Base-by-base conservation (phyloP, 2,329 filamentous ascomycete genomes). In the Cladosporium sp. region DNA sequence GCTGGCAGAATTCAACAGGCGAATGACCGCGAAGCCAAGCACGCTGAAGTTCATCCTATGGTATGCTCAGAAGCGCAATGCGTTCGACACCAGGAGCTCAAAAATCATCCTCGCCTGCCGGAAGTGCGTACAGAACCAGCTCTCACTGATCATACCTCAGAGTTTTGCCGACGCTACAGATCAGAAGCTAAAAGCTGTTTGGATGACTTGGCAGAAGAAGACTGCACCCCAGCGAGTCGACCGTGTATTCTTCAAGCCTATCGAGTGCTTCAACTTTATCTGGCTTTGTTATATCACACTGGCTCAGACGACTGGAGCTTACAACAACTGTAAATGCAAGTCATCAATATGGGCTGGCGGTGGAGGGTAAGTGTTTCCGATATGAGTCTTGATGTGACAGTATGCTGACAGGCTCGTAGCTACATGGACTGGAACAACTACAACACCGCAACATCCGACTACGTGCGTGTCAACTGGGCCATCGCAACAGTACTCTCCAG, bases 251-350 rank as follows among this genome's bases (percentile, higher is more conserved):
- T 77, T 73, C 72, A 72, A 70, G 65, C 74, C 77, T 0, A 11
- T 78, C 0, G 79, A 82, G 64, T 55, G 72, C 0, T 62, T 76
- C 64, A 82, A 81, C 49, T 73, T 76, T 1, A 65, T 70, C 8
- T 81, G 79, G 76, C 72, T 82, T 2, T 68, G 71, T 55, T 79
- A 78, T 58, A 76, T 78, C 32, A 70, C 78, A n/a, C 66, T 78
- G 26, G 78, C 78, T 3, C 80, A 82, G 64, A 80, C 80, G 0
- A 77, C 79, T 15, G 81, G 81, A 10, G 71, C 71, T 26, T 80
- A 79, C 68, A 77, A 78, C 64, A 81, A 74, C 2, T 83, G 80
- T 70, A 66, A 75, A 18, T 83, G 81, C 69, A 74, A 79, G 55
- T 76, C 78, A 2, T 78, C 76, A 24, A 72, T 66, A 5, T 81